Evolutionary conservation across 2,329 filamentous ascomycete species (phyloP).

Genomic region (Eurotiales sp.): DNA sequence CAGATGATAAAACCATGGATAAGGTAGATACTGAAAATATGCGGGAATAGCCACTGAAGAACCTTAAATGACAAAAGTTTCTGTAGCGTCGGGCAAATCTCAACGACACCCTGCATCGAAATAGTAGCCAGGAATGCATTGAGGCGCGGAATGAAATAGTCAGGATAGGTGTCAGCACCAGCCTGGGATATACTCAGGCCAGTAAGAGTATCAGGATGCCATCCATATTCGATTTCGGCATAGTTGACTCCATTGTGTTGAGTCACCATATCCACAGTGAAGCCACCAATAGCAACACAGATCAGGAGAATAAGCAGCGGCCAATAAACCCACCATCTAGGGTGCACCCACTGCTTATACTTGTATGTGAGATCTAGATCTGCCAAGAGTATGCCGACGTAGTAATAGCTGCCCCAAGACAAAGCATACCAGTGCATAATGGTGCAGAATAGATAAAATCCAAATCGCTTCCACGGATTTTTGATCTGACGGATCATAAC

Average conservation of each 20-base stretch:
- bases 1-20: constrained; percentile 41
- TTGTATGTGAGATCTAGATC: constrained; percentile 48
- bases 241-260: constrained; percentile 37
- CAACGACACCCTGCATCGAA: constrained; percentile 31
- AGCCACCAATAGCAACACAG: constrained; percentile 27
- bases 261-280: constrained; percentile 36
- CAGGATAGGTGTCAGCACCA: constrained; percentile 34
- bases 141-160: constrained; percentile 43
- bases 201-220: constrained; percentile 41
- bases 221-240: constrained; percentile 37
- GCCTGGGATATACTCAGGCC: constrained; percentile 37
- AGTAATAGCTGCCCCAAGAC: constrained; percentile 46
- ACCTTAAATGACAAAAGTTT: constrained; percentile 38
- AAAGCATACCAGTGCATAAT: constrained; percentile 46
- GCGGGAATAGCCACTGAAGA: constrained; percentile 44
- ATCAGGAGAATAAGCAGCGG: constrained; percentile 31
- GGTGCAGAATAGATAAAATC: constrained; percentile 43
- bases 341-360: constrained; percentile 36
- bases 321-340: constrained; percentile 34
- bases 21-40: constrained; percentile 50
- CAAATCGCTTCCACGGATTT: constrained; percentile 45
- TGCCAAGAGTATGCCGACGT: constrained; percentile 43
- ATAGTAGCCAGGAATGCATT: constrained; percentile 41
- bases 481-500: constrained; percentile 46
- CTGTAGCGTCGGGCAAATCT: constrained; percentile 37